phyloP scores from a whole-genome alignment of 257 asterid genomes.

The Coffea canephora region DNA sequence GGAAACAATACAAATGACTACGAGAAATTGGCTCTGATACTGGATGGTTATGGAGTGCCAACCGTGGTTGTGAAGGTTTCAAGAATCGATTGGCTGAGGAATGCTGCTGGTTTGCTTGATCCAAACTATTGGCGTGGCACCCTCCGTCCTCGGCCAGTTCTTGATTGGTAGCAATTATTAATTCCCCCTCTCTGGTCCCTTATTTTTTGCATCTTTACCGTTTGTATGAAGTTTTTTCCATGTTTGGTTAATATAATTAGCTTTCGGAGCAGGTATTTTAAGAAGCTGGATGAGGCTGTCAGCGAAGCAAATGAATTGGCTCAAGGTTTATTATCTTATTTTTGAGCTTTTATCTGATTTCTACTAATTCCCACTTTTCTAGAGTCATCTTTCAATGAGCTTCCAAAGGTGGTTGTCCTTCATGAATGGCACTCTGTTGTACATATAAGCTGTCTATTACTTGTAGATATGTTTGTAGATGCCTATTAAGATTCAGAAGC shows the following conservation, averaged over 20 bases:
- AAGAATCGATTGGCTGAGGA: slow-evolving; percentile 89
- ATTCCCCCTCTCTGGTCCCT: background rate
- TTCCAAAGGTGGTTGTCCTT: background rate
- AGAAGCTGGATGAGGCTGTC: slow-evolving; percentile 74
- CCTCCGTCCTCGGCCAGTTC: slow-evolving; percentile 87
- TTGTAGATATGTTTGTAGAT: background rate
- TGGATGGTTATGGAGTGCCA: slow-evolving; percentile 72
- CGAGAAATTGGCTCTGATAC: slow-evolving; percentile 54
- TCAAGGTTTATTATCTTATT: slow-evolving; percentile 42
- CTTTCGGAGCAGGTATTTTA: slow-evolving; percentile 54
- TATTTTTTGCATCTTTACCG: background rate
- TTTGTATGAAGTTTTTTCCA: background rate
- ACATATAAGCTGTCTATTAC: background rate
- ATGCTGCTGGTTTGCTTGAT: slow-evolving; percentile 89
- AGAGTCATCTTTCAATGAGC: background rate
- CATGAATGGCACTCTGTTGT: background rate
- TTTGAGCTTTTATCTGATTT: background rate
- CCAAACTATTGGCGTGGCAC: slow-evolving; percentile 88
- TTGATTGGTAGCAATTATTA: slow-evolving; percentile 56
- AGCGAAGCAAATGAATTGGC: slow-evolving; percentile 71
- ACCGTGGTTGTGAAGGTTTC: slow-evolving; percentile 73
- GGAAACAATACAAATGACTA: slow-evolving; percentile 85
- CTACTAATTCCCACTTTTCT: background rate
- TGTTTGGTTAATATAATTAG: background rate
- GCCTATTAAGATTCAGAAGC: background rate